Percentiles rank a stretch among this genome's conserved stretches.
Evolutionary conservation across 495 filamentous ascomycete species (phyloP).

Genomic region (Chaetomium fimeti): DNA sequence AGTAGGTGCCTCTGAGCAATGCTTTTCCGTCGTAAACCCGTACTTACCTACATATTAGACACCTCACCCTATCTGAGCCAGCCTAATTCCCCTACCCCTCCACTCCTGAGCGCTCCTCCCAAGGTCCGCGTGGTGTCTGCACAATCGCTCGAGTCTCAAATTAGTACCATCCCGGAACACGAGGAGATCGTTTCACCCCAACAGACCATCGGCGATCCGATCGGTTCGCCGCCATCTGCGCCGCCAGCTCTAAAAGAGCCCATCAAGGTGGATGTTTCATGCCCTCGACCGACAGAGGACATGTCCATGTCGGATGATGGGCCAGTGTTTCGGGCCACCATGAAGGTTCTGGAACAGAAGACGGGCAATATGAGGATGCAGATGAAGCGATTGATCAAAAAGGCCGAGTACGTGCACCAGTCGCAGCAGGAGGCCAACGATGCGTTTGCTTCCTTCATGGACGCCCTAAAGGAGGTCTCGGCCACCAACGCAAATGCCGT

Average conservation of each 20-base stretch:
- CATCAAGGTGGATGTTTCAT: slow-evolving; percentile 83
- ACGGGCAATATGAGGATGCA: slow-evolving; percentile 88
- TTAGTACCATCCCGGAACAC: slow-evolving; percentile 59
- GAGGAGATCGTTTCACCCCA: slow-evolving; percentile 67
- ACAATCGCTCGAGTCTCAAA: slow-evolving; percentile 74
- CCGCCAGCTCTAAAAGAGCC: slow-evolving; percentile 50
- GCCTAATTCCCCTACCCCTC: slow-evolving; percentile 61
- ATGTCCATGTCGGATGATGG: slow-evolving; percentile 87
- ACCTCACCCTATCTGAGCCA: slow-evolving; percentile 40
- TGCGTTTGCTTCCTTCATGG: slow-evolving; percentile 76
- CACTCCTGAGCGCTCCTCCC: slow-evolving; percentile 66
- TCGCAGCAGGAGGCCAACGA: slow-evolving; percentile 83
- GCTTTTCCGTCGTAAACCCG: neutral
- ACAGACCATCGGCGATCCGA: slow-evolving; percentile 48
- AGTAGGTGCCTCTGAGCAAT: slow-evolving; percentile 51
- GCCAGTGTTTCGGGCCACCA: slow-evolving; percentile 91
- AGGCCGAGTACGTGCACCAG: slow-evolving; percentile 78
- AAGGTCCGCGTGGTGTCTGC: slow-evolving; percentile 78
- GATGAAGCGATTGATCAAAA: slow-evolving; percentile 94
- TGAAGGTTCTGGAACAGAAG: slow-evolving; percentile 95
- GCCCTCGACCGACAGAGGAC: slow-evolving; percentile 82
- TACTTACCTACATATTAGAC: slow-evolving; percentile 28
- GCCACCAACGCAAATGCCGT: slow-evolving; percentile 92
- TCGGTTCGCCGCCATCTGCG: slow-evolving; percentile 36
- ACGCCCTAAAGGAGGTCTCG: slow-evolving; percentile 83